Conservation (phyloP, 1,139 yeast genomes). For the Insectozyma bohioensis region DNA sequence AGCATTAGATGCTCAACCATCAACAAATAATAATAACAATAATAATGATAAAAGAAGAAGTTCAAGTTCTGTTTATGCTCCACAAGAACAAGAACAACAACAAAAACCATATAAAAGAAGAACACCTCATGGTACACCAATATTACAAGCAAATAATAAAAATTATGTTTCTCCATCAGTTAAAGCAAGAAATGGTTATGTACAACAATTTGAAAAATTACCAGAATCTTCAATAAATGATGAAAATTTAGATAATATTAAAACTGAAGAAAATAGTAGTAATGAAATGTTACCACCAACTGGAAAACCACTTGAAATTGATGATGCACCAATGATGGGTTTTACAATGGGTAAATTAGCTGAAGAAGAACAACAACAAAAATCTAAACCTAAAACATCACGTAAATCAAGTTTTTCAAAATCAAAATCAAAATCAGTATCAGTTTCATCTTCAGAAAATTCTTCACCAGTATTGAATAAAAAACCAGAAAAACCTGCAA, state of each 20-base stretch:
- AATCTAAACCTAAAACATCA: slow-evolving; percentile 5
- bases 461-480: slow-evolving; percentile 21
- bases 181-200: slow-evolving; percentile 13
- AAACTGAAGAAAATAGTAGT: slow-evolving; percentile 1
- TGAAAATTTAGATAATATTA: slow-evolving; percentile 11
- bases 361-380: slow-evolving; percentile 24
- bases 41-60: slow-evolving; percentile 32
- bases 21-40: slow-evolving; percentile 5
- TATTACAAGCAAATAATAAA: slow-evolving; percentile 28
- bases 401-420: slow-evolving; percentile 7
- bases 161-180: slow-evolving; percentile 15
- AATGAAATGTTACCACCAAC: slow-evolving; percentile 43
- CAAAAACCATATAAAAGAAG: slow-evolving; percentile 29
- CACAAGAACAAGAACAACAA: slow-evolving; percentile 7
- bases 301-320: slow-evolving; percentile 21
- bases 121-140: slow-evolving; percentile 53
- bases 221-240: slow-evolving; percentile 33
- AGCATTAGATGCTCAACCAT: slow-evolving; percentile 52
- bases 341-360: slow-evolving; percentile 51
- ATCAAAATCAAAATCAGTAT: slow-evolving; percentile 19
- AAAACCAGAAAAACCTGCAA: slow-evolving; percentile 30
- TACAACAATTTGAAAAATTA: slow-evolving; percentile 28
- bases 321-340: slow-evolving; percentile 38
- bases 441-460: slow-evolving; percentile 17
- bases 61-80: slow-evolving; percentile 31